Conservation (phyloP, 2,329 filamentous ascomycete genomes). For the Botryotinia convoluta region DNA sequence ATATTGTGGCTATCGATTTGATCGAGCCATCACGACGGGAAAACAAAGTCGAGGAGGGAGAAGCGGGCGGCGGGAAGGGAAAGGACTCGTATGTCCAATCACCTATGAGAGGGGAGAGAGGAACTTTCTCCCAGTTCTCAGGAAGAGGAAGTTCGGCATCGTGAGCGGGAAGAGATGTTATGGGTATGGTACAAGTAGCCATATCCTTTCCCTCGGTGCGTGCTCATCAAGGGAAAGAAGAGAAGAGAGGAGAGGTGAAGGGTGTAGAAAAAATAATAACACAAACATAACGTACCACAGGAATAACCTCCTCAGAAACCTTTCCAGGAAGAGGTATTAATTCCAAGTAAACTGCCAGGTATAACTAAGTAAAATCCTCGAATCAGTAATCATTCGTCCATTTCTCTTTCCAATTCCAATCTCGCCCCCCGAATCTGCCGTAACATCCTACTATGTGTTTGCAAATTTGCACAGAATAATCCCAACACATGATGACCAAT, state of each 20-base stretch:
- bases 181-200: constrained; percentile 9
- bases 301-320: constrained; percentile 81
- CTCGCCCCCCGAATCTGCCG: constrained; percentile 20
- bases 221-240: constrained; percentile 5
- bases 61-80: constrained; percentile 16
- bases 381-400: constrained; percentile 13
- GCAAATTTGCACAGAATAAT: constrained; percentile 15
- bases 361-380: constrained; percentile 59
- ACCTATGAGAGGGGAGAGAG: not conserved
- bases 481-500: constrained; percentile 18
- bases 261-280: not conserved
- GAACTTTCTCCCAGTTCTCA: constrained; percentile 11
- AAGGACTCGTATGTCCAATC: constrained; percentile 19
- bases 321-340: constrained; percentile 76
- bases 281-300: constrained; percentile 64
- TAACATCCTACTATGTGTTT: constrained; percentile 13
- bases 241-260: not conserved
- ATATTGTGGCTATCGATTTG: constrained; percentile 14
- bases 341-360: constrained; percentile 80
- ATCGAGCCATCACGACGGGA: constrained; percentile 14
- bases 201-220: constrained; percentile 14
- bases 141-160: not conserved
- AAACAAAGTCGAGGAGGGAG: constrained; percentile 15
- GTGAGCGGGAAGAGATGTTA: not conserved
- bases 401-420: constrained; percentile 7